Evolutionary conservation across 345 rosid genomes (phyloP).

Genomic region (Aquilaria malaccensis): DNA sequence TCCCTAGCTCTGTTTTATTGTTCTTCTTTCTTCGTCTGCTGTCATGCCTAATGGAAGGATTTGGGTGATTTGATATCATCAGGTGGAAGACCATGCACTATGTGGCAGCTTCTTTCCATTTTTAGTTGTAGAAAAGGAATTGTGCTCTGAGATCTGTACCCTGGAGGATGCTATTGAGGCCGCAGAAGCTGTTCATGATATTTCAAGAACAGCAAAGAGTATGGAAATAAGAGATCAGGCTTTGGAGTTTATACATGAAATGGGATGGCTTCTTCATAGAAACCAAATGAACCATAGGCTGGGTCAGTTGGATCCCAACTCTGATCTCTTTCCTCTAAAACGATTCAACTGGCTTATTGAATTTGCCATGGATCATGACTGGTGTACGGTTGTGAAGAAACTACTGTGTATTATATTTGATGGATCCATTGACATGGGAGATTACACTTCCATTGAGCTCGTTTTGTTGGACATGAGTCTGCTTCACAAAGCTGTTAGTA

Average conservation of each 20-base stretch:
- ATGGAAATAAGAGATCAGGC: constrained; percentile 45
- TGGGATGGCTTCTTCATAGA: constrained; percentile 77
- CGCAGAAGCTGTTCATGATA: constrained; percentile 19
- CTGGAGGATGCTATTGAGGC: constrained; percentile 46
- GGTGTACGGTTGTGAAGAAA: constrained; percentile 71
- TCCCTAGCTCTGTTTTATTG: too few species aligned
- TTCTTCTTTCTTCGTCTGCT: too few species aligned
- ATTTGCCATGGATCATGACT: constrained; percentile 58
- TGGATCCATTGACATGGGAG: constrained; percentile 38
- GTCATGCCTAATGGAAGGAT: not conserved
- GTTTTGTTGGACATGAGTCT: constrained; percentile 50
- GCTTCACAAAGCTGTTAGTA: constrained; percentile 55
- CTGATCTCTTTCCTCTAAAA: constrained; percentile 33
- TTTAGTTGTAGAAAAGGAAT: constrained; percentile 65
- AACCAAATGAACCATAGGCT: constrained; percentile 31
- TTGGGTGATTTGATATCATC: constrained; percentile 11
- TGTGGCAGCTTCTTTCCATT: constrained; percentile 64
- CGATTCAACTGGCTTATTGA: constrained; percentile 60
- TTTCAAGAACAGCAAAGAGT: constrained; percentile 16
- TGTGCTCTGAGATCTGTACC: constrained; percentile 59
- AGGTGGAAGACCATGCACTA: constrained; percentile 61
- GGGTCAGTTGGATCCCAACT: constrained; percentile 24
- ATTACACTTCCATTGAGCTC: constrained; percentile 27
- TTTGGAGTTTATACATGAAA: constrained; percentile 55
- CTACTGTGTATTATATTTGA: constrained; percentile 37